phyloP scores from a whole-genome alignment of 805 yeast species.

The Saccharomycopsis microspora region DNA sequence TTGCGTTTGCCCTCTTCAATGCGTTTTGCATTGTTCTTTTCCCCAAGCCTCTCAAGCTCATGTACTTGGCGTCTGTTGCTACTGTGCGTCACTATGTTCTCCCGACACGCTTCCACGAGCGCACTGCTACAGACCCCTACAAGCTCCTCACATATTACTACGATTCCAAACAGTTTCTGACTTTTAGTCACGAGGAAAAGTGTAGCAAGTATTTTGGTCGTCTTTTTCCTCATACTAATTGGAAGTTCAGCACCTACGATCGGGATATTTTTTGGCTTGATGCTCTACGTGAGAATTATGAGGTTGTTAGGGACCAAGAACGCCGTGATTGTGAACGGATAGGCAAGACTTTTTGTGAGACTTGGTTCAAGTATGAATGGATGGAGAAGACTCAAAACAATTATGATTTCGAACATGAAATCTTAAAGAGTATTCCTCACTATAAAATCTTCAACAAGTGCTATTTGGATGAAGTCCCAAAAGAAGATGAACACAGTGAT shows the following conservation, averaged over 20 bases:
- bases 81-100: constrained; percentile 8
- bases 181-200: constrained; percentile 9
- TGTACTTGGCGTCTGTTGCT: constrained; percentile 6
- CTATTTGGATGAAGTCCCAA: constrained; percentile 7
- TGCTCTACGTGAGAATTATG: constrained; percentile 14
- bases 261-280: constrained; percentile 14
- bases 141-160: constrained; percentile 10
- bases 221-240: constrained; percentile 13
- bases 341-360: constrained; percentile 15
- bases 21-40: background rate
- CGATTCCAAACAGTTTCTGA: constrained; percentile 7
- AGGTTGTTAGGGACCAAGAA: constrained; percentile 12
- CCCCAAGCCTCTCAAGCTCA: background rate
- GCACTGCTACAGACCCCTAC: constrained; percentile 12
- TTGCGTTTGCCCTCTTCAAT: background rate
- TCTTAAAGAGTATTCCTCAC: constrained; percentile 14
- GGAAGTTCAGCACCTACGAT: constrained; percentile 14
- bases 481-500: constrained; percentile 29
- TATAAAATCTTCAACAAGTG: constrained; percentile 16
- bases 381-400: constrained; percentile 15
- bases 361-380: constrained; percentile 14
- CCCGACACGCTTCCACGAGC: constrained; percentile 10
- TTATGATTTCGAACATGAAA: constrained; percentile 11
- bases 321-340: constrained; percentile 5
- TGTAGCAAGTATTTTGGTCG: constrained; percentile 12